A percentile compares a stretch with the other conserved stretches of the same genome.
These are phyloP conservation scores for Schizosaccharomyces osmophilus DNA, from an alignment of 805 yeast genomes.

Conservation along the genomic window DNA sequence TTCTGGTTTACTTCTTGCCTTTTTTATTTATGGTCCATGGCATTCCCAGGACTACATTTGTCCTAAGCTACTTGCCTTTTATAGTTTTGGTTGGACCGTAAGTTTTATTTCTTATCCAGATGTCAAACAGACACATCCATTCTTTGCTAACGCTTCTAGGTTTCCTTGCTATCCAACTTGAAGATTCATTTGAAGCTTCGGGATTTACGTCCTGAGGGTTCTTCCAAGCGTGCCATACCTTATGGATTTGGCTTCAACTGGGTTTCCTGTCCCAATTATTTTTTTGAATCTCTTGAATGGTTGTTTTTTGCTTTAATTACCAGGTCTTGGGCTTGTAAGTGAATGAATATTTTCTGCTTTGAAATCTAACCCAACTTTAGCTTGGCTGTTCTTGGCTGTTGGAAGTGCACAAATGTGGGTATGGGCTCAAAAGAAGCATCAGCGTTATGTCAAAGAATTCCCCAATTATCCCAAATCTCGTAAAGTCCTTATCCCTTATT, in stretches of 20 bases:
- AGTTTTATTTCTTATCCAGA: not conserved
- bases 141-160: conserved; percentile 1
- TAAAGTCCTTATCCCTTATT: conserved; percentile 55
- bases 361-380: conserved; percentile 17
- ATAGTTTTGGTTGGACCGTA: conserved; percentile 11
- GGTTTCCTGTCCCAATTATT: conserved; percentile 84
- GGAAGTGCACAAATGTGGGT: conserved; percentile 63
- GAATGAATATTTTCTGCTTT: not conserved
- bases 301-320: conserved; percentile 37
- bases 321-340: conserved; percentile 23
- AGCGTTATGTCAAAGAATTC: conserved; percentile 37
- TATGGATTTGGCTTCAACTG: conserved; percentile 59
- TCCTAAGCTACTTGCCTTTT: conserved; percentile 3
- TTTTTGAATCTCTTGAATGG: conserved; percentile 69
- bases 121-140: too few relatives aligned
- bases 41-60: conserved; percentile 5
- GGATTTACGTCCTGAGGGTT: conserved; percentile 14
- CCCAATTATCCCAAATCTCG: conserved; percentile 56
- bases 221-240: conserved; percentile 37
- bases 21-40: conserved; percentile 24
- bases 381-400: conserved; percentile 44
- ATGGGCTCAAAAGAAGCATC: conserved; percentile 81
- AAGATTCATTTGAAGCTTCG: conserved; percentile 43
- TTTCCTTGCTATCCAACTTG: conserved; percentile 50
- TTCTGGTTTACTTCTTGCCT: conserved; percentile 39